phyloP scores from a whole-genome alignment of 169 alveolate species.

The Cyclospora cayetanensis region DNA sequence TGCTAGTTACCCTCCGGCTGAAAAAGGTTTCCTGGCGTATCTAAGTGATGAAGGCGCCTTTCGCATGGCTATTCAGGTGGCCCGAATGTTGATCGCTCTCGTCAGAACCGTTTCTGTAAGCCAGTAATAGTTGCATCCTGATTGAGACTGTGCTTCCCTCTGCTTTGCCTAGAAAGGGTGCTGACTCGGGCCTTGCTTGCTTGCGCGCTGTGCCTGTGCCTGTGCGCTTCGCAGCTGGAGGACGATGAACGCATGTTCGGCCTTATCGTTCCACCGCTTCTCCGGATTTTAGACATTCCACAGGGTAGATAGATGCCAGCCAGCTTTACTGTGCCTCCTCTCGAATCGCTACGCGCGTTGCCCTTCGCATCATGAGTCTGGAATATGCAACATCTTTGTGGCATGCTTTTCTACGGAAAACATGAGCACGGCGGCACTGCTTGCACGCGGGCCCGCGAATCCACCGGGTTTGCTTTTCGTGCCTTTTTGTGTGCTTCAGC shows the following conservation, averaged over 20 bases:
- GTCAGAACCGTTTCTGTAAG: slow-evolving; percentile 1
- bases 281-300: slow-evolving; percentile 31
- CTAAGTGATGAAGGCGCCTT: slow-evolving; percentile 56
- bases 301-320: slow-evolving; percentile 38
- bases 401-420: no score
- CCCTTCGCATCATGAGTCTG: no score
- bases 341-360: no score
- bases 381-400: no score
- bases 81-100: slow-evolving; percentile 51
- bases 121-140: background rate
- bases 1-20: background rate
- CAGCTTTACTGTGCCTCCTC: no score
- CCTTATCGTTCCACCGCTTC: slow-evolving; percentile 59
- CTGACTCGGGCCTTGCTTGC: no score
- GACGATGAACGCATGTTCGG: slow-evolving; percentile 36
- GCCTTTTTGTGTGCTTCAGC: background rate
- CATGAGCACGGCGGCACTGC: no score
- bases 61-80: slow-evolving; percentile 50
- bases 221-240: background rate
- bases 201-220: background rate
- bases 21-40: background rate
- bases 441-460: no score
- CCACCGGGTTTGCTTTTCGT: background rate
- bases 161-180: background rate
- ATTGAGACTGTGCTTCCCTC: background rate